Conservation (phyloP, 257 asterid species). For the Solanum chaucha region DNA sequence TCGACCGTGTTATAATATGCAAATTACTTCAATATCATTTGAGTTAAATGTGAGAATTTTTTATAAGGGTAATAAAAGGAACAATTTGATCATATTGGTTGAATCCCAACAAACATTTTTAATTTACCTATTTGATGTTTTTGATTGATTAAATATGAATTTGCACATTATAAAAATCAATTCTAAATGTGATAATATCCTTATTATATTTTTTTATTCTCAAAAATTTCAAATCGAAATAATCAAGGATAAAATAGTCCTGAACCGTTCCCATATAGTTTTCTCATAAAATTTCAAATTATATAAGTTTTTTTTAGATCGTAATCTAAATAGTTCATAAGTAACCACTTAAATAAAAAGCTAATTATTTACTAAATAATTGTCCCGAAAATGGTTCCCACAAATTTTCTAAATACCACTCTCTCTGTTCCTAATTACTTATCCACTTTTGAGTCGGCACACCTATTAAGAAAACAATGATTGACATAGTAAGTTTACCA, state of each 20-base stretch:
- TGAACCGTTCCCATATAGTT: background rate
- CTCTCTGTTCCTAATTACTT: too few relatives aligned
- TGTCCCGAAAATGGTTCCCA: background rate
- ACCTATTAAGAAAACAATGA: too few relatives aligned
- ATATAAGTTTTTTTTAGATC: background rate
- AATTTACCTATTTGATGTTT: too few relatives aligned
- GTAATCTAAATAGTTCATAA: background rate
- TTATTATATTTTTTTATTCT: too few relatives aligned
- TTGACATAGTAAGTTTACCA: too few relatives aligned
- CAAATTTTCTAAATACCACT: background rate
- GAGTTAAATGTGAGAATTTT: background rate
- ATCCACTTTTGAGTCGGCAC: too few relatives aligned
- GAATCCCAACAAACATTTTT: background rate
- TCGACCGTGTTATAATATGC: background rate
- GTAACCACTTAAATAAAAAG: background rate
- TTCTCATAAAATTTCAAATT: background rate
- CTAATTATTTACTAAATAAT: background rate
- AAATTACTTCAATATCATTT: too few relatives aligned
- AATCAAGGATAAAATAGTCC: too few relatives aligned
- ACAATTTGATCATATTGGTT: background rate
- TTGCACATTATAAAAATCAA: too few relatives aligned
- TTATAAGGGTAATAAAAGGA: background rate
- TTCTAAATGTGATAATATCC: too few relatives aligned
- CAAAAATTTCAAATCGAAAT: background rate
- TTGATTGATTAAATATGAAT: background rate